These are phyloP conservation scores for Colletotrichum tanaceti DNA, from an alignment of 2,329 filamentous ascomycete species.

Conservation along the genomic window DNA sequence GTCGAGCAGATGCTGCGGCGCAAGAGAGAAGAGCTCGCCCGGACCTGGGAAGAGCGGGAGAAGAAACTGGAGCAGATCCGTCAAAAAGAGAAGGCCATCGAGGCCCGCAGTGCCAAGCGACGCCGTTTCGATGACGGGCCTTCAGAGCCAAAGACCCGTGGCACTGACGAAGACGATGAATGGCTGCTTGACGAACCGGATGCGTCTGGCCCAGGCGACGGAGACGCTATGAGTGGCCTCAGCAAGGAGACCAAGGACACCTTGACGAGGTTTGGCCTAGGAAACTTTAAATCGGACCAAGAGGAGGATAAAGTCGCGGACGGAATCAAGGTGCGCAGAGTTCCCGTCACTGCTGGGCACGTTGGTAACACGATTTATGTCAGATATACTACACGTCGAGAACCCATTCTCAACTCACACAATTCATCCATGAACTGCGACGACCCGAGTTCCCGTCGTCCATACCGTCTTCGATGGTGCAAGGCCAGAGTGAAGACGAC, in stretches of 20 bases:
- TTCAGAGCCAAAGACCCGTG: conserved; percentile 38
- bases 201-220: conserved; percentile 53
- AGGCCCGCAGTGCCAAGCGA: conserved; percentile 61
- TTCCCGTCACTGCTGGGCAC: conserved; percentile 9
- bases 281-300: conserved; percentile 51
- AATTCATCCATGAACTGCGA: conserved; percentile 86
- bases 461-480: conserved; percentile 59
- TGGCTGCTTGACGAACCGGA: conserved; percentile 81
- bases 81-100: conserved; percentile 70
- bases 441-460: conserved; percentile 82
- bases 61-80: conserved; percentile 74
- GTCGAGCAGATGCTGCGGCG: conserved; percentile 78
- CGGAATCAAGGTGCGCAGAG: conserved; percentile 71
- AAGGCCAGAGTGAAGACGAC: conserved; percentile 32
- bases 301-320: conserved; percentile 65
- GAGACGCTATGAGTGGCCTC: conserved; percentile 64
- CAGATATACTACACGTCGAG: conserved; percentile 91
- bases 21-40: conserved; percentile 73
- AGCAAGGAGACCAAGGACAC: conserved; percentile 81
- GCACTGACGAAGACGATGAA: conserved; percentile 69
- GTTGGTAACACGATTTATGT: conserved; percentile 47
- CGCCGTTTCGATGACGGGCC: conserved; percentile 55
- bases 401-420: conserved; percentile 90
- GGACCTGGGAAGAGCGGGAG: conserved; percentile 79
- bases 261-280: conserved; percentile 73